Conservation (phyloP, 305 asterid genomes). For the Coffea humblotiana region DNA sequence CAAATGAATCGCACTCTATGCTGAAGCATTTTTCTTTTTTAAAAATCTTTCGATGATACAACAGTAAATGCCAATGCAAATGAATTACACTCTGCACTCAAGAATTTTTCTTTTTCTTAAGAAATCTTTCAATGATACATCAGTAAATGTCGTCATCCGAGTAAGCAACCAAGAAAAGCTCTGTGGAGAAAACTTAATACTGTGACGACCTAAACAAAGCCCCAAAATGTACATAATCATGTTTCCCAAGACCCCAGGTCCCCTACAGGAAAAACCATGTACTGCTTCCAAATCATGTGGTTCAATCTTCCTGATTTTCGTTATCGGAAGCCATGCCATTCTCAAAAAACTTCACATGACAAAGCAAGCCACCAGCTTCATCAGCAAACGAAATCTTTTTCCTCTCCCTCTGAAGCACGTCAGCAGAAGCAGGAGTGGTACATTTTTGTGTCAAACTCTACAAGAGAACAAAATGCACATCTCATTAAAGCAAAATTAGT, state of each 20-base stretch:
- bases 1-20: neutral
- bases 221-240: neutral
- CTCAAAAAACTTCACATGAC: conserved; percentile 61
- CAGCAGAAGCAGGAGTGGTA: conserved; percentile 28
- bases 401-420: conserved; percentile 38
- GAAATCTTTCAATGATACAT: neutral
- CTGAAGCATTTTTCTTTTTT: neutral
- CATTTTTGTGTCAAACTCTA: conserved; percentile 60
- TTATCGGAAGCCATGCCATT: conserved; percentile 29
- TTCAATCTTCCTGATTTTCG: conserved; percentile 28
- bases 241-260: neutral
- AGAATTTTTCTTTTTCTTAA: too few relatives aligned
- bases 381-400: conserved; percentile 81
- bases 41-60: neutral
- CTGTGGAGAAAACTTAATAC: neutral
- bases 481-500: conserved; percentile 23
- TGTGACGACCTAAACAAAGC: neutral
- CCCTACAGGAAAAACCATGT: neutral
- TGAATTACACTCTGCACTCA: neutral
- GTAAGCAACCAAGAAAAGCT: conserved; percentile 3
- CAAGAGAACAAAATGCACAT: conserved; percentile 13
- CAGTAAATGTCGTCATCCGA: neutral
- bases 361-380: conserved; percentile 82
- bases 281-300: conserved; percentile 7
- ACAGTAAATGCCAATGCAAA: neutral